Percentiles rank a stretch among this genome's conserved stretches.
These are phyloP conservation scores for Colletotrichum tropicale DNA, from an alignment of 2,329 filamentous ascomycete genomes.

Conservation along the genomic window DNA sequence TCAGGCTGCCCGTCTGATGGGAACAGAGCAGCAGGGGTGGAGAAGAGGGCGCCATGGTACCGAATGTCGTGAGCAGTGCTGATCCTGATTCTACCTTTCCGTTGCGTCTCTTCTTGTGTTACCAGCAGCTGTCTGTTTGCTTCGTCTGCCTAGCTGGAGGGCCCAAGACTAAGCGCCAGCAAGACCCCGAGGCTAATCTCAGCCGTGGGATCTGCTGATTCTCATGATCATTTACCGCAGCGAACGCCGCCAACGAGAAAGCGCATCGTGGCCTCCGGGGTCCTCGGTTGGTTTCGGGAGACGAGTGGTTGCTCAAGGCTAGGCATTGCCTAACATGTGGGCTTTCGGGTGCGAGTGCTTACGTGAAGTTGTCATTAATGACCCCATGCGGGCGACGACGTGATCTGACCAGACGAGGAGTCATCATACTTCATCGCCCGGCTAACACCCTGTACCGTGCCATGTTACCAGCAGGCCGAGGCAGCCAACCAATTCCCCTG, in stretches of 20 bases:
- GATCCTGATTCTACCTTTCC: slow-evolving; percentile 13
- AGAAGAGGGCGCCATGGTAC: neutral
- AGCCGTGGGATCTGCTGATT: neutral
- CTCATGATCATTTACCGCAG: neutral
- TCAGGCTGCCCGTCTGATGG: slow-evolving; percentile 18
- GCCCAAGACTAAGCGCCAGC: neutral
- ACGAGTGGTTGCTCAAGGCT: neutral
- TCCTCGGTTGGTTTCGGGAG: slow-evolving; percentile 2
- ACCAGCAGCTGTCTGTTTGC: slow-evolving; percentile 10
- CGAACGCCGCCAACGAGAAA: neutral
- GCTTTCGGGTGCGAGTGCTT: slow-evolving; percentile 3
- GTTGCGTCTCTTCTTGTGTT: slow-evolving; percentile 2
- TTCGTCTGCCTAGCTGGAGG: neutral
- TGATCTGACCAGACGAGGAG: slow-evolving; percentile 7
- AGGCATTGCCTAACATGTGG: neutral
- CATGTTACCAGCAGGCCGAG: slow-evolving; percentile 9
- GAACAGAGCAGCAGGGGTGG: slow-evolving; percentile 14
- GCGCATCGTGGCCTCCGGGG: neutral
- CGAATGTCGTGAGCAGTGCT: slow-evolving; percentile 15
- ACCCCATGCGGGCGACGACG: slow-evolving; percentile 15
- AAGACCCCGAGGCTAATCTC: neutral
- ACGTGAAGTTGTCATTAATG: slow-evolving; percentile 16
- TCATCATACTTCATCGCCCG: slow-evolving; percentile 11
- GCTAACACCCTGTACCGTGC: neutral
- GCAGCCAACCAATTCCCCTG: slow-evolving; percentile 9